Percentiles rank a stretch among this genome's conserved stretches.
Conservation (phyloP, 768 basidiomycete genomes). For the Termitomyces sp. region DNA sequence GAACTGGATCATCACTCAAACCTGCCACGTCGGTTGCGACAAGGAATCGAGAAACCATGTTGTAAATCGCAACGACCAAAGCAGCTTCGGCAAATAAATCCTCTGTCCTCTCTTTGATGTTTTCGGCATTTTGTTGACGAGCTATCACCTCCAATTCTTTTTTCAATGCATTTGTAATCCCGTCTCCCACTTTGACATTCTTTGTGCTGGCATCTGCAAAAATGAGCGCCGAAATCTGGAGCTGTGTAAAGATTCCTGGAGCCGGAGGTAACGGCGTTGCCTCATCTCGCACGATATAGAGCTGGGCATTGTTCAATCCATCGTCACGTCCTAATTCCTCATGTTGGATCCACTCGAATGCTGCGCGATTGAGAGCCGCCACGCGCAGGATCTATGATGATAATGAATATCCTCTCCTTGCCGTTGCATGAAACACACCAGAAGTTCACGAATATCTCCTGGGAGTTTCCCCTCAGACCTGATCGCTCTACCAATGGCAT, state of each 20-base stretch:
- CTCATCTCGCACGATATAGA: conserved; percentile 49
- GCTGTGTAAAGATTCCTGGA: conserved; percentile 34
- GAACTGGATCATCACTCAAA: conserved; percentile 36
- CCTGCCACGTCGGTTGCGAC: conserved; percentile 58
- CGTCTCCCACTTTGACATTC: conserved; percentile 36
- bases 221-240: conserved; percentile 46
- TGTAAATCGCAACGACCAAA: conserved; percentile 50
- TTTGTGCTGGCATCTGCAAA: conserved; percentile 60
- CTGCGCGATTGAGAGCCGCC: conserved; percentile 41
- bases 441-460: conserved; percentile 44
- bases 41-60: conserved; percentile 68
- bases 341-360: conserved; percentile 56
- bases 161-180: conserved; percentile 36
- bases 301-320: conserved; percentile 49
- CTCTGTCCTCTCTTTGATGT: conserved; percentile 26
- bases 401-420: background rate
- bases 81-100: conserved; percentile 54
- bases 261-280: conserved; percentile 34
- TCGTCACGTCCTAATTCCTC: conserved; percentile 43
- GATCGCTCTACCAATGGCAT: conserved; percentile 42
- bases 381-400: conserved; percentile 41
- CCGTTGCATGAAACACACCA: conserved; percentile 27
- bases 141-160: conserved; percentile 25
- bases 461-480: conserved; percentile 42
- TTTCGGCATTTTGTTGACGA: conserved; percentile 14